phyloP scores from a whole-genome alignment of 2,329 filamentous ascomycete genomes.

The Aspergillus hortae region DNA sequence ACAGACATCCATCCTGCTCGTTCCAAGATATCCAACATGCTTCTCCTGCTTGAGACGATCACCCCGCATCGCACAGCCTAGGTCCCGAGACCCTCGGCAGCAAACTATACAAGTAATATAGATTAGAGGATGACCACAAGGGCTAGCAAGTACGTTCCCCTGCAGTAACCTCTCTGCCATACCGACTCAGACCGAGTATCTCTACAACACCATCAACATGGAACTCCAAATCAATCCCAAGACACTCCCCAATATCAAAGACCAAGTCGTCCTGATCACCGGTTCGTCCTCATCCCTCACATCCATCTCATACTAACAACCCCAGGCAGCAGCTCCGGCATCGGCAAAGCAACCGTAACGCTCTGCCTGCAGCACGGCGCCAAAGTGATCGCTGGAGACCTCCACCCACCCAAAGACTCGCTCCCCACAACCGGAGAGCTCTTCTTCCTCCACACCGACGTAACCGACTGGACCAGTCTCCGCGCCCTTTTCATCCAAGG shows the following conservation, averaged over 20 bases:
- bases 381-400: slow-evolving; percentile 53
- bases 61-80: not conserved
- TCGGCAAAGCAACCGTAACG: slow-evolving; percentile 55
- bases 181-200: not conserved
- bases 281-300: slow-evolving; percentile 30
- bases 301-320: not conserved
- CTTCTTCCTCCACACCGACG: slow-evolving; percentile 46
- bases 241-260: slow-evolving; percentile 33
- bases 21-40: too few species aligned
- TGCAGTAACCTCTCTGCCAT: not conserved
- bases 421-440: slow-evolving; percentile 23
- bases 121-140: not conserved
- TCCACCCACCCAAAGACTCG: slow-evolving; percentile 36
- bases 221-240: slow-evolving; percentile 10
- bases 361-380: slow-evolving; percentile 53
- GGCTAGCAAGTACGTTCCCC: not conserved
- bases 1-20: too few species aligned
- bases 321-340: slow-evolving; percentile 56
- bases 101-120: not conserved
- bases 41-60: not conserved
- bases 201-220: not conserved
- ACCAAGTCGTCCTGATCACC: slow-evolving; percentile 53
- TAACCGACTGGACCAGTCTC: slow-evolving; percentile 50
- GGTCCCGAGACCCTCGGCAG: not conserved
- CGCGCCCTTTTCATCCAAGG: slow-evolving; percentile 51